Evolutionary conservation across 495 filamentous ascomycete genomes (phyloP).

Genomic region (Oidiodendron maius): DNA sequence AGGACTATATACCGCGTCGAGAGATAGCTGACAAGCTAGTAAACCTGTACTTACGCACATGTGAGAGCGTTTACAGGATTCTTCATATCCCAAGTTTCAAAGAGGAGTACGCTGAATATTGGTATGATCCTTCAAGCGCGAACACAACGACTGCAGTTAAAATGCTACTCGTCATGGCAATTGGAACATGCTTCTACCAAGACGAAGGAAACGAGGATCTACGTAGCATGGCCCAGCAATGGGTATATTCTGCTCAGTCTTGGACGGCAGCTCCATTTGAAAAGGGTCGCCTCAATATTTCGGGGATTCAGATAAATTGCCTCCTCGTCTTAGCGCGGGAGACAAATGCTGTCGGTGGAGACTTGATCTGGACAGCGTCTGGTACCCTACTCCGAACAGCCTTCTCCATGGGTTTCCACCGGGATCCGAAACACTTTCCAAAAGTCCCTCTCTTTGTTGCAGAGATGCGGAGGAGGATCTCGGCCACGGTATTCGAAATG

Average conservation of each 20-base stretch:
- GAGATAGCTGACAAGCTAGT: slow-evolving; percentile 40
- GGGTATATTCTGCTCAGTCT: slow-evolving; percentile 57
- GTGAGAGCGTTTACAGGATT: slow-evolving; percentile 44
- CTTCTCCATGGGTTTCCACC: slow-evolving; percentile 56
- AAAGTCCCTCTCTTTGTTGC: slow-evolving; percentile 40
- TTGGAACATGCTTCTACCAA: slow-evolving; percentile 52
- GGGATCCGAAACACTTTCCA: slow-evolving; percentile 42
- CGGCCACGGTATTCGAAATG: slow-evolving; percentile 61
- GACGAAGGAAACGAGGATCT: slow-evolving; percentile 30
- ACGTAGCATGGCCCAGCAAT: slow-evolving; percentile 48
- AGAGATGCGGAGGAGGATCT: slow-evolving; percentile 64
- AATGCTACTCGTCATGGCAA: slow-evolving; percentile 58
- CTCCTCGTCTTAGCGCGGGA: slow-evolving; percentile 56
- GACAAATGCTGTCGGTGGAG: slow-evolving; percentile 45
- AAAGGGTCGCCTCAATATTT: slow-evolving; percentile 49
- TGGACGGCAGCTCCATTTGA: slow-evolving; percentile 51
- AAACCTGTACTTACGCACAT: slow-evolving; percentile 38
- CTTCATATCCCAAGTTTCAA: slow-evolving; percentile 51
- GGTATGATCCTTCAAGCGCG: slow-evolving; percentile 21
- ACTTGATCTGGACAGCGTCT: slow-evolving; percentile 53
- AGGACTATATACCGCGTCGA: slow-evolving; percentile 34
- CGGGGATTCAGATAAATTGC: slow-evolving; percentile 51
- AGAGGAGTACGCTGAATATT: slow-evolving; percentile 34
- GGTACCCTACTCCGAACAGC: slow-evolving; percentile 52
- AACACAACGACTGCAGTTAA: slow-evolving; percentile 46